phyloP scores from a whole-genome alignment of 2,329 filamentous ascomycete genomes.

The Nannizziopsis barbatae region DNA sequence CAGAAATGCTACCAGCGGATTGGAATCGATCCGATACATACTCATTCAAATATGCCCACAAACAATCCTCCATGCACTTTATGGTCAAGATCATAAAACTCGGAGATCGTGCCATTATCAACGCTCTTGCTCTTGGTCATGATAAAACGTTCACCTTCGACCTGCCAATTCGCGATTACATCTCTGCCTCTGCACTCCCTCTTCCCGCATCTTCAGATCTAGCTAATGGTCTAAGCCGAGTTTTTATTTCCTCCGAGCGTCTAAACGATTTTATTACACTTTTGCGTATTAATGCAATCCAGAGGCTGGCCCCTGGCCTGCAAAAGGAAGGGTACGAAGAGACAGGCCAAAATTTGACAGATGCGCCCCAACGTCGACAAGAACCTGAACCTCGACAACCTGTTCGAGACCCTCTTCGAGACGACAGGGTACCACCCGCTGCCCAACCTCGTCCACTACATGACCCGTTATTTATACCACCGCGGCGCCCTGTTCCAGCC shows the following conservation, averaged over 20 bases:
- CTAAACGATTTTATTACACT: slow-evolving; percentile 59
- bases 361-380: slow-evolving; percentile 8
- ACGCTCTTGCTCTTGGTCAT: slow-evolving; percentile 66
- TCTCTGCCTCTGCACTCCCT: slow-evolving; percentile 52
- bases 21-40: slow-evolving; percentile 70
- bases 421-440: slow-evolving; percentile 46
- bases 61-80: slow-evolving; percentile 73
- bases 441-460: slow-evolving; percentile 57
- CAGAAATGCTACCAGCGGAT: slow-evolving; percentile 51
- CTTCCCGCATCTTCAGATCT: slow-evolving; percentile 30
- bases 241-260: slow-evolving; percentile 64
- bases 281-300: slow-evolving; percentile 69
- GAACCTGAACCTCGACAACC: slow-evolving; percentile 32
- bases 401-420: slow-evolving; percentile 41
- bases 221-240: slow-evolving; percentile 35
- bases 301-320: slow-evolving; percentile 67
- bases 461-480: slow-evolving; percentile 51
- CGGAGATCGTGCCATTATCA: slow-evolving; percentile 71
- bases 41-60: slow-evolving; percentile 76
- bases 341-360: slow-evolving; percentile 19
- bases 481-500: slow-evolving; percentile 53
- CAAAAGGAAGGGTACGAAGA: slow-evolving; percentile 72
- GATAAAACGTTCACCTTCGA: slow-evolving; percentile 74
- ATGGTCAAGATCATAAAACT: slow-evolving; percentile 72
- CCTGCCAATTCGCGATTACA: slow-evolving; percentile 59